Evolutionary conservation across 371 early-diverging fungal species (phyloP), one percentile per base, ranked within the genome.

Genomic region (Choanephora cucurbitarum): DNA sequence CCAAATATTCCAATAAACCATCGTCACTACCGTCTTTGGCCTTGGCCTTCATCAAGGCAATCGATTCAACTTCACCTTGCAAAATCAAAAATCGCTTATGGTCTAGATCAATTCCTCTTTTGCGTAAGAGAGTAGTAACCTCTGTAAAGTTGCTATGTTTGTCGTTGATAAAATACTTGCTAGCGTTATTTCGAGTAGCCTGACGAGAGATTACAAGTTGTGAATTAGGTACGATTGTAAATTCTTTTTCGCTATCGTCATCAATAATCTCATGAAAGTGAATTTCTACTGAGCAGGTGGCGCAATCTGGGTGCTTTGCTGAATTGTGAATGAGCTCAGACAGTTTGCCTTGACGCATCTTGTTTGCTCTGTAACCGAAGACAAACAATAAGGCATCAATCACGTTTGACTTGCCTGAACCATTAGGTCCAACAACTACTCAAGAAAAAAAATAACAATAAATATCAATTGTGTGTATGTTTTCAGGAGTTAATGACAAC

Each of bases 31-130:
- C 96, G 31, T 77, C 92, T 60, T 80, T 86, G 5, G 92, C 97
- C 67, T 98, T 98, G 1, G 99, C 91, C 69, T 99, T 99, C 99
- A 99, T 99, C 67, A 94, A 87, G 3, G 99, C 87, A 62, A 99
- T 99, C 3, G 92, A 95, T 73, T 99, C 99, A 42, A 99, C 99
- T 69, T 99, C 99, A 49, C 99, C 99, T 85, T 94, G 99, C 45
- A 99, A 74, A 62, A 99, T 99, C 64, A 99, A 75, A 67, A 99
- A 99, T 44, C 99, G 86, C 67, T 99, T 99, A 72, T 99, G 98
- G 59, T 98, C 98, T 66, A 99, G 68, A 73, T 99, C 99, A 15
- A 99, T 91, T 5, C 98, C 99, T 61, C 94, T 82, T 14, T 65
- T 72, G 53, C 87, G 91, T 52, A 99, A 73, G n/a, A 97, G 75